Conservation (phyloP, 2,329 filamentous ascomycete species). For the Xylaria multiplex region DNA sequence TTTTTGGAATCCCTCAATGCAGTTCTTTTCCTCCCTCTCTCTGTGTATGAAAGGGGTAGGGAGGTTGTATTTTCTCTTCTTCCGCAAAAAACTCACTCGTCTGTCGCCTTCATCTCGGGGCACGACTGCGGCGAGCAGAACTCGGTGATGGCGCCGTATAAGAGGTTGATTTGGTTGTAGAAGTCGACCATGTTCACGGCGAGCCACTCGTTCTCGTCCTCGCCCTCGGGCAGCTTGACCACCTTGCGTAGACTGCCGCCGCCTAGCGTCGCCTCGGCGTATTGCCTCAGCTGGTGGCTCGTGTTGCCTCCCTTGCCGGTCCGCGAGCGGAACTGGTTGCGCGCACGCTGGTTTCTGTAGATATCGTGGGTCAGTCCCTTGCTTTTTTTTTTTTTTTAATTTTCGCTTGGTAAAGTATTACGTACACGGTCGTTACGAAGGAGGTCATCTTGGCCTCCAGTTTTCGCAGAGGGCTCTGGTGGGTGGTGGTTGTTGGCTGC, state of each 20-base stretch:
- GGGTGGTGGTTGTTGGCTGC: constrained; percentile 33
- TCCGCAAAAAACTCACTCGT: constrained; percentile 73
- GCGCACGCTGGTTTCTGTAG: constrained; percentile 82
- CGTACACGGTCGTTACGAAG: constrained; percentile 75
- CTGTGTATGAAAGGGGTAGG: neutral
- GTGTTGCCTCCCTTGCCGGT: constrained; percentile 85
- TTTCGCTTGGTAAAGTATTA: constrained; percentile 11
- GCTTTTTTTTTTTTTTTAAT: neutral
- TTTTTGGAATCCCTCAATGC: neutral
- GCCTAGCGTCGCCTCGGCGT: constrained; percentile 95
- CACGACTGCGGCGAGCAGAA: constrained; percentile 98
- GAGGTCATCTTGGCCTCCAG: constrained; percentile 69
- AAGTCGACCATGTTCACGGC: constrained; percentile 99
- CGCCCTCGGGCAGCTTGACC: constrained; percentile 94
- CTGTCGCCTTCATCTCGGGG: constrained; percentile 99
- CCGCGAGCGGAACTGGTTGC: constrained; percentile 91
- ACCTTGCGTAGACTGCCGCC: constrained; percentile 95
- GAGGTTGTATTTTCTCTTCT: neutral
- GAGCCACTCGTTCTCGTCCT: constrained; percentile 97
- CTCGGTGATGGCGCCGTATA: constrained; percentile 98
- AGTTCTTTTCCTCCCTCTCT: neutral
- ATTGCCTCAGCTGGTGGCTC: constrained; percentile 92
- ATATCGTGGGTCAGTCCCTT: constrained; percentile 9
- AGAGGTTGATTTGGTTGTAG: constrained; percentile 99
- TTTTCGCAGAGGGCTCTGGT: constrained; percentile 36